Evolutionary conservation across 78 protist genomes (phyloP), one percentile per base, ranked within the genome.

Genomic region (Dictyostelium purpureum): DNA sequence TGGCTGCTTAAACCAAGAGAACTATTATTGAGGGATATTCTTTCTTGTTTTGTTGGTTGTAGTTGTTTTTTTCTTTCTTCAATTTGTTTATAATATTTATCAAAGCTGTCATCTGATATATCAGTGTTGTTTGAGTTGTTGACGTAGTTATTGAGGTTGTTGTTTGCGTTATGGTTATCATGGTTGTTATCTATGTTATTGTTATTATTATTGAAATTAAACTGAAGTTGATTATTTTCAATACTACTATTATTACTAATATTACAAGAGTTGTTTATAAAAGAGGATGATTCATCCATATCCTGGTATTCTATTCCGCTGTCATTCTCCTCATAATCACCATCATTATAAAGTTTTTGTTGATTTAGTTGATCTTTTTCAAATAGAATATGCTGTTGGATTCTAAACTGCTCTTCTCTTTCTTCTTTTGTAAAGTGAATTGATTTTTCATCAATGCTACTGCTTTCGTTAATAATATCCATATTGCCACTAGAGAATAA

Each of bases 291-390:
- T 31, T 61, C 69, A 26, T 61, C 69, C 69, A 61, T 61, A 61
- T 61, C 69, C 31, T 61, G 69, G 31, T 61, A 61, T 61, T 61
- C 69, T n/a, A n/a, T n/a, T n/a, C n/a, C n/a, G n/a, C n/a, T n/a
- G 5, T 33, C 31, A 28, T 57, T 57, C n/a, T 57, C 38, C 24
- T 11, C 16, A 59, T 28, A 2, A 59, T 11, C 7, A 59, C 26
- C 33, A 16, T 56, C 33, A n/a, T 56, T 56, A 21, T 6, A 1
- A 56, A 24, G 18, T 24, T 52, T 21, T 5, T 52, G 4, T 5
- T 2, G 6, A 24, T 9, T 19, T 19, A 19, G 26, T 52, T 52
- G 59, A 52, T 52, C 31, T 3, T 56, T n/a, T 2, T 56, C 24
- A 56, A 56, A 56, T 56, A 56, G 9, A 9, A n/a, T 56, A 24